Base-by-base conservation (phyloP, 2,329 filamentous ascomycete genomes). In the Exutisphaerella laricina region DNA sequence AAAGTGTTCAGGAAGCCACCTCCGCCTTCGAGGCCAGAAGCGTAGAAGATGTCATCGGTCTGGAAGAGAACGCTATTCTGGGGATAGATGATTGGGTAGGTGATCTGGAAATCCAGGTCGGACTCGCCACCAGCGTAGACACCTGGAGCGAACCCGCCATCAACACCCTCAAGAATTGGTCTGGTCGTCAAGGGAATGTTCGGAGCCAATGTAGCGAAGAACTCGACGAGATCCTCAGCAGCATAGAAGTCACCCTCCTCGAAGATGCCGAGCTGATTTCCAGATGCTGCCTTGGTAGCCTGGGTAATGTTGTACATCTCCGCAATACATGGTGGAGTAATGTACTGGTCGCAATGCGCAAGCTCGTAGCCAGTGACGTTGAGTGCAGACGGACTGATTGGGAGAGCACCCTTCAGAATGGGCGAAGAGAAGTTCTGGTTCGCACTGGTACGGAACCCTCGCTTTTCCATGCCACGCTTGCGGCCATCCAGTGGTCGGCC, bases 11-110 rank as follows among this genome's bases (percentile, higher is more conserved):
- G 66, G 39, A 42, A 60, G 4, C 46, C 46, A 36, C 45, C 50
- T n/a, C 44, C 39, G 4, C 44, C 40, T 13, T 31, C 44, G 13
- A 41, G 66, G 43, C 56, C 73, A 12, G 50, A 48, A 31, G 59
- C 58, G 44, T 54, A 60, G 8, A 56, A 50, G 18, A 39, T 29
- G 68, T 70, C 60, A 17, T 63, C 62, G 2, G 63, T 60, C 53
- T 74, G 70, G 57, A 71, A 75, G 16, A 78, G 58, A 21, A 46
- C 43, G 23, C 72, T 66, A 7, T 66, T 62, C 51, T 79, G 74
- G 1, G 74, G 77, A 38, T 59, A 57, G 28, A 77, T 67, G 26
- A 79, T 62, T 5, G 72, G 51, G 43, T 44, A 43, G 16, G 41
- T 31, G 25, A 48, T 41, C 37, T 48, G 45, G 32, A 48, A 41